Evolutionary conservation across 768 basidiomycete species (phyloP).

Genomic region (Serendipita sp.): DNA sequence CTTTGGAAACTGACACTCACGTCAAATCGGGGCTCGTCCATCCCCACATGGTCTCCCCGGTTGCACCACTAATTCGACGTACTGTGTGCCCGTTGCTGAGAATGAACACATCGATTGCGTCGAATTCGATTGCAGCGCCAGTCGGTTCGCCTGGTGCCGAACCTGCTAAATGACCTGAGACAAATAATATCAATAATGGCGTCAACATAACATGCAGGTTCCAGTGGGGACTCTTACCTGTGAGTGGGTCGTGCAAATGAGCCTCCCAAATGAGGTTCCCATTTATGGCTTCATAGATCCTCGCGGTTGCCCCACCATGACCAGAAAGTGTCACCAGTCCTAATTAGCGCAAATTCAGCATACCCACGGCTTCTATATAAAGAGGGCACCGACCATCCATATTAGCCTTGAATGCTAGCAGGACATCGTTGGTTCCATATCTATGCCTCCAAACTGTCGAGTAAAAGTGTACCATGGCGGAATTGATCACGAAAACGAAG

Average conservation of each 20-base stretch:
- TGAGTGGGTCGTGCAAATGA: conserved; percentile 33
- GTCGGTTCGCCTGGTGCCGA: neutral
- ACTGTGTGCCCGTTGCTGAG: conserved; percentile 49
- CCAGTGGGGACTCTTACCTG: conserved; percentile 24
- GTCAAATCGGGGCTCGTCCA: conserved; percentile 57
- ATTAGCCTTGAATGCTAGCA: conserved; percentile 46
- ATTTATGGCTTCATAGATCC: conserved; percentile 45
- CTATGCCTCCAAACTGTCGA: conserved; percentile 63
- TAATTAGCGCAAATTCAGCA: conserved; percentile 18
- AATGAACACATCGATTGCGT: conserved; percentile 27
- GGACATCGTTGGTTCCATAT: conserved; percentile 51
- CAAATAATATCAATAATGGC: neutral
- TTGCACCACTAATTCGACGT: conserved; percentile 30
- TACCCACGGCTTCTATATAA: neutral
- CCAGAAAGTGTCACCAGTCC: conserved; percentile 65
- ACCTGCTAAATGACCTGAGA: neutral
- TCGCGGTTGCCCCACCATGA: conserved; percentile 48
- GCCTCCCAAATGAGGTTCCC: conserved; percentile 57
- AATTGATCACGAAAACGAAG: neutral
- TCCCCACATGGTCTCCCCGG: conserved; percentile 47
- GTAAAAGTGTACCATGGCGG: neutral
- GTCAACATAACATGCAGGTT: conserved; percentile 16
- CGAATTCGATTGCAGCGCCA: conserved; percentile 18
- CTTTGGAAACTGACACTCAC: conserved; percentile 27
- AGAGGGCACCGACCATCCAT: conserved; percentile 35